Evolutionary conservation across 2,329 filamentous ascomycete genomes (phyloP), one percentile per base, ranked within the genome.

Genomic region (Thielaviopsis populi): DNA sequence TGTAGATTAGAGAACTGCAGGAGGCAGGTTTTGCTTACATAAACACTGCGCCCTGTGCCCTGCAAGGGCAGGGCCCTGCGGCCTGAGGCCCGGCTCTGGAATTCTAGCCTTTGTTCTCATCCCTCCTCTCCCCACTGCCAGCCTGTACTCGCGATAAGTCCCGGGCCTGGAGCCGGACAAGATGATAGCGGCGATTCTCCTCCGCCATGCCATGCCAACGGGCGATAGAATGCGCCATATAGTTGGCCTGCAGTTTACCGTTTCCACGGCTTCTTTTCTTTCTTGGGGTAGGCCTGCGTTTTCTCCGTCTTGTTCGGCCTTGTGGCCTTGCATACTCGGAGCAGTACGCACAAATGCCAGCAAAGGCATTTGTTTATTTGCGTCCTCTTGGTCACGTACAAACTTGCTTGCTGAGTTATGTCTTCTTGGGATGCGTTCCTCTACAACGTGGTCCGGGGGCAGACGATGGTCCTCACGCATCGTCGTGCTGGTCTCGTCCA

Each of bases 151-250:
- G n/a, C 19, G 24, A 43, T 27, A 42, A 24, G 8, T 46, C 8
- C 56, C 48, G 37, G 46, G 13, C 53, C n/a, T 46, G 27, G 43
- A 19, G 11, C 50, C 63, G 53, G 59, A 22, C 41, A 43, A 61
- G 42, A 59, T 58, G 40, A 62, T 33, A 59, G 60, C 63, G 63
- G 60, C 59, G 59, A 59, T 65, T 59, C 27, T 33, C 53, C 59
- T 65, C 63, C 63, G 63, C 46, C 50, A 27, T 58, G 41, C 59
- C 43, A 53, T 27, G 11, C 46, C 22, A 27, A 50, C 46, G 24
- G 24, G 46, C 46, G 10, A 50, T 50, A 50, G 27, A 50, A 50
- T 11, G 46, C 46, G 46, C 24, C 46, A 50, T 15, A 50, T 50
- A 50, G 27, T 50, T 50, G 46, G 46, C 22, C 46, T 27, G 46